Conservation (phyloP, 2,329 filamentous ascomycete genomes). For the Neonectria sp. region DNA sequence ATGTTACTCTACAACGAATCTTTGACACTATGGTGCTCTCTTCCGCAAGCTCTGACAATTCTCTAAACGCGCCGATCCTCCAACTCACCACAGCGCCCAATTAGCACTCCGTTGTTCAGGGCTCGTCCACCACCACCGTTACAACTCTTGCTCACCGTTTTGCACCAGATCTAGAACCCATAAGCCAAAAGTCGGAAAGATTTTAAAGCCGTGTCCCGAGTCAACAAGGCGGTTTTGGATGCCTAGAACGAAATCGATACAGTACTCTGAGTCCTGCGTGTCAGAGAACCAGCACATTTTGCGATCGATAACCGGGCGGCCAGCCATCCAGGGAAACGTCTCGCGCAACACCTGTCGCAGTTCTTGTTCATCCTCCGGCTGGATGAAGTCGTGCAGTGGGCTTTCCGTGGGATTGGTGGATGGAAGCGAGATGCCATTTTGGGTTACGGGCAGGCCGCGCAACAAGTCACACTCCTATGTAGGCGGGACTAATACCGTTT, state of each 20-base stretch:
- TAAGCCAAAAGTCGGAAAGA: conserved; percentile 23
- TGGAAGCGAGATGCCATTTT: conserved; percentile 17
- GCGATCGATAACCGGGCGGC: conserved; percentile 31
- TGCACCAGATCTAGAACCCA: conserved; percentile 17
- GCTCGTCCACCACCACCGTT: conserved; percentile 24
- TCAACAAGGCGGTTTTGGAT: conserved; percentile 23
- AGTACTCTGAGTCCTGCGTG: conserved; percentile 22
- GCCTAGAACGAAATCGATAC: conserved; percentile 25
- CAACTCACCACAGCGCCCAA: conserved; percentile 28
- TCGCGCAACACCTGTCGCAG: conserved; percentile 25
- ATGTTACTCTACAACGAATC: conserved; percentile 11
- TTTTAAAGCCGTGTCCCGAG: conserved; percentile 25
- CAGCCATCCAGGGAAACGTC: conserved; percentile 29
- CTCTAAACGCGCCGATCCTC: conserved; percentile 25
- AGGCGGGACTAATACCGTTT: too few species aligned
- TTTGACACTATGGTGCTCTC: conserved; percentile 25
- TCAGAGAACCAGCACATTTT: conserved; percentile 29
- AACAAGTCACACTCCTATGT: conserved; percentile 23
- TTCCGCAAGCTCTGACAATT: conserved; percentile 19
- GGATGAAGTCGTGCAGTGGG: conserved; percentile 25
- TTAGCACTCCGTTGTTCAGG: neutral
- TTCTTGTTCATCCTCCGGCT: conserved; percentile 21
- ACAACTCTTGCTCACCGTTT: conserved; percentile 20
- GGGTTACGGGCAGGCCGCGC: conserved; percentile 22
- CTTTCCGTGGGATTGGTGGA: neutral